Evolutionary conservation across 257 asterid genomes (phyloP), one percentile per base, ranked within the genome.

Genomic region (Ehretia macrophylla): DNA sequence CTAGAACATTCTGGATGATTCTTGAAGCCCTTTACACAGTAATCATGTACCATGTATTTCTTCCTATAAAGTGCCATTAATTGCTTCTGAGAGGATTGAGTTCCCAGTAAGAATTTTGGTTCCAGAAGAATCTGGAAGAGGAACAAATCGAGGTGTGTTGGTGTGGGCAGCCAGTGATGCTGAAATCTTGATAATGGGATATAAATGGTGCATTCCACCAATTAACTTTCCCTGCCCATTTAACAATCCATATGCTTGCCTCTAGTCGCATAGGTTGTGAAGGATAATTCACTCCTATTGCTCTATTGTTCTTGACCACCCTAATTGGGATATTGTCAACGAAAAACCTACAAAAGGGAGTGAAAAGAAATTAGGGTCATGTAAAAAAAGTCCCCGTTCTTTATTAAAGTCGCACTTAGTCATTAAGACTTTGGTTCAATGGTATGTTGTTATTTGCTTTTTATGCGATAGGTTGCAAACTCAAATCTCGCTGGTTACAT

Each of bases 121-220:
- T 79, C 89, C 85, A 82, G 0, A 19, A 55, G 14, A 62, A 69
- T 3, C 27, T 10, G 0, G 5, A 11, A 0, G 75, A 69, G 14
- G 16, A 58, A 22, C 83, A 77, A 0, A 10, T 16, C 0, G 22
- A 17, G 8, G 45, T 14, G 17, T 27, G 14, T 1, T 23, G 62
- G 5, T 63, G 23, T 0, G 64, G 23, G n/a, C 88, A 81, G 22
- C 58, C 86, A 0, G 35, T 0, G 17, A 81, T 23, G 0, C 23
- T 62, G 17, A 84, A 84, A 58, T 70, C 72, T 11, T 21, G 35
- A 17, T 63, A 84, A 0, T 68, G 51, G 20, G 83, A 71, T 0
- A 62, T n/a, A 32, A 81, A 84, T 0, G 92, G 92, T 17, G 79
- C 75, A 4, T 65, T 64, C 5, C 22, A 21, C 88, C 93, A 81